Percentiles rank a stretch among this genome's conserved stretches.
Conservation (phyloP, 768 basidiomycete genomes). For the Podaxis carcinomalis region DNA sequence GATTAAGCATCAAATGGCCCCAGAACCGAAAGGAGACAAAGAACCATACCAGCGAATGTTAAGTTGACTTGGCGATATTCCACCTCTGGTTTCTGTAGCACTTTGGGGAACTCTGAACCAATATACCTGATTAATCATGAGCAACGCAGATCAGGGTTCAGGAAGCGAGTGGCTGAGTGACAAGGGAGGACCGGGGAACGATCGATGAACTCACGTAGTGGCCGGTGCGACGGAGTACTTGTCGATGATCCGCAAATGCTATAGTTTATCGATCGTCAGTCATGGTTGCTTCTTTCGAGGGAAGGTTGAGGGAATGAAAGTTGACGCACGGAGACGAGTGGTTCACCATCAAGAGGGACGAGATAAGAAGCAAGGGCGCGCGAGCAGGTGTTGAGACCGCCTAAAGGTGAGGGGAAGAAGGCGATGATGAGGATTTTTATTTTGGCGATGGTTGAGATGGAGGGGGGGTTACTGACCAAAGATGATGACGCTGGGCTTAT, state of each 20-base stretch:
- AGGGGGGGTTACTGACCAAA: constrained; percentile 2
- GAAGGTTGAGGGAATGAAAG: not conserved
- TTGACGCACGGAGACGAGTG: constrained; percentile 64
- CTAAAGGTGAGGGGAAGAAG: constrained; percentile 30
- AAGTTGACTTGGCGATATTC: constrained; percentile 84
- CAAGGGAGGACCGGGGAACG: not conserved
- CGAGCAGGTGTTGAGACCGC: constrained; percentile 78
- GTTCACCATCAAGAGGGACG: constrained; percentile 62
- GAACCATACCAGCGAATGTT: constrained; percentile 57
- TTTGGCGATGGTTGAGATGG: constrained; percentile 3
- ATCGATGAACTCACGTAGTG: constrained; percentile 25
- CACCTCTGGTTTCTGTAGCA: constrained; percentile 63
- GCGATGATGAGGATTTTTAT: not conserved
- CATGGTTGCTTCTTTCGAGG: not conserved
- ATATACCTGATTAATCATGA: constrained; percentile 52
- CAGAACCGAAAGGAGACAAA: constrained; percentile 8
- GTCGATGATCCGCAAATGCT: constrained; percentile 25
- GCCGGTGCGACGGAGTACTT: constrained; percentile 30
- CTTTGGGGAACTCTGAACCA: constrained; percentile 66
- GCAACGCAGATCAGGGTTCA: not conserved
- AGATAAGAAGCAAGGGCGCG: constrained; percentile 65
- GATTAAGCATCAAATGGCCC: constrained; percentile 11
- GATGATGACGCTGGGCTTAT: constrained; percentile 11
- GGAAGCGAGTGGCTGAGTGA: not conserved
- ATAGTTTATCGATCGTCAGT: constrained; percentile 7